These are phyloP conservation scores for Meyerozyma athensensis DNA, from an alignment of 1,139 yeast species.

Conservation along the genomic window DNA sequence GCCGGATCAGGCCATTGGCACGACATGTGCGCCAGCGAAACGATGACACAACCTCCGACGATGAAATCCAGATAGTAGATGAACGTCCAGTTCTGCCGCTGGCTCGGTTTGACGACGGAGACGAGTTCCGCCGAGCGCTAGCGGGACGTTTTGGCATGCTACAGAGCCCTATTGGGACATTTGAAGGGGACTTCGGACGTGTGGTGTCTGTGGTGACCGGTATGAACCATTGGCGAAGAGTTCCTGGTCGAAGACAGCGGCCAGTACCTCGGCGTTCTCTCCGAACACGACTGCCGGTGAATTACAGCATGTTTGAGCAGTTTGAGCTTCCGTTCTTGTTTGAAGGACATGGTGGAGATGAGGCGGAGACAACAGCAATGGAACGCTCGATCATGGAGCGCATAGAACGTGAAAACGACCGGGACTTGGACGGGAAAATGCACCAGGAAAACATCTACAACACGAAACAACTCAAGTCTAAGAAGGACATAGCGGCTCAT, in stretches of 20 bases:
- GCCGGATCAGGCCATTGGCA: slow-evolving; percentile 4
- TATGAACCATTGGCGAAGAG: slow-evolving; percentile 3
- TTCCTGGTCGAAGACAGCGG: background rate
- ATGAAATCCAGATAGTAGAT: slow-evolving; percentile 25
- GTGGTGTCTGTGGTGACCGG: slow-evolving; percentile 2
- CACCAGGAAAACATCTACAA: slow-evolving; percentile 30
- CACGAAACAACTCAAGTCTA: slow-evolving; percentile 25
- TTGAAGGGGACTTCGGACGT: slow-evolving; percentile 2
- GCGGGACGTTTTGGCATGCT: background rate
- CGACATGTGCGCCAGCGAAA: slow-evolving; percentile 11
- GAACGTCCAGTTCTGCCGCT: slow-evolving; percentile 14
- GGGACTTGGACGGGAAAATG: slow-evolving; percentile 29
- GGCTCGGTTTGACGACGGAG: slow-evolving; percentile 4
- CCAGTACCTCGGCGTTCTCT: background rate
- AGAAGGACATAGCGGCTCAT: slow-evolving; percentile 19
- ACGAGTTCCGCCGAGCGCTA: slow-evolving; percentile 2
- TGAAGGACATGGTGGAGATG: background rate
- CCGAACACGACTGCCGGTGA: slow-evolving; percentile 1
- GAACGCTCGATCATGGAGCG: slow-evolving; percentile 36
- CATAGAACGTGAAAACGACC: slow-evolving; percentile 40
- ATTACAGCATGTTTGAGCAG: background rate
- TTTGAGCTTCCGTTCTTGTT: slow-evolving; percentile 1
- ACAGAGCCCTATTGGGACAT: background rate
- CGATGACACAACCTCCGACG: slow-evolving; percentile 11
- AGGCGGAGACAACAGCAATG: slow-evolving; percentile 10